Base-by-base conservation (phyloP, 1,284 basidiomycete genomes). In the Ceratobasidium sp. region DNA sequence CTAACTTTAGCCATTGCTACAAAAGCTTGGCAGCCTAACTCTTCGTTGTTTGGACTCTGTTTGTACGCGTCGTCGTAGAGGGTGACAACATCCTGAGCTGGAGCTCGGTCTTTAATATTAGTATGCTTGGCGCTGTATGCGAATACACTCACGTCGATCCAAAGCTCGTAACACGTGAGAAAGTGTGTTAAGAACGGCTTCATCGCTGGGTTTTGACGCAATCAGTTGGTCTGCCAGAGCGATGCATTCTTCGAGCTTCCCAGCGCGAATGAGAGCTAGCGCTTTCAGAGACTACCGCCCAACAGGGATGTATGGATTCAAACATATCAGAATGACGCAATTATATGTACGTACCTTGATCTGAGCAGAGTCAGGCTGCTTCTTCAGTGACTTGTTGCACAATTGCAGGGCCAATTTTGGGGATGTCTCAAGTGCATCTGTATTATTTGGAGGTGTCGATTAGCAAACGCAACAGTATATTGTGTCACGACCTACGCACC, bases 331-430 rank as follows among this genome's bases (percentile, higher is more conserved):
- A 38, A 23, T 64, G 23, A 52, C 15, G 33, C 5, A 66, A 7
- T 52, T 77, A 65, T 64, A 69, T 59, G 26, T 10, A 81, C 86
- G 62, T 78, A 92, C 94, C 87, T 94, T 94, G 81, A 93, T 85
- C n/a, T 94, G 86, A 65, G 89, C 87, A 83, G 90, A 91, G 82
- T 89, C 90, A 23, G 93, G 92, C 80, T 93, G 88, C 84, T 93
- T 94, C 84, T 95, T 96, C 80, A 96, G 88, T 38, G 94, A 83
- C 84, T 95, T 95, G 84, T 94, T 94, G 85, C 93, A 94, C n/a
- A 90, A 87, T 61, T 93, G 89, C 71, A 96, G 88, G 26, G 94
- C 94, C 46, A 92, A 91, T 86, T 95, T 95, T 86, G 92, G 92
- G n/a, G 93, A 94, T 57, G 90, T 92, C 85, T 96, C 94, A 80